A percentile compares a stretch with the other conserved stretches of the same genome.
Conservation (phyloP, 148 eudicot genomes). For the Tetragonia tetragonoides region DNA sequence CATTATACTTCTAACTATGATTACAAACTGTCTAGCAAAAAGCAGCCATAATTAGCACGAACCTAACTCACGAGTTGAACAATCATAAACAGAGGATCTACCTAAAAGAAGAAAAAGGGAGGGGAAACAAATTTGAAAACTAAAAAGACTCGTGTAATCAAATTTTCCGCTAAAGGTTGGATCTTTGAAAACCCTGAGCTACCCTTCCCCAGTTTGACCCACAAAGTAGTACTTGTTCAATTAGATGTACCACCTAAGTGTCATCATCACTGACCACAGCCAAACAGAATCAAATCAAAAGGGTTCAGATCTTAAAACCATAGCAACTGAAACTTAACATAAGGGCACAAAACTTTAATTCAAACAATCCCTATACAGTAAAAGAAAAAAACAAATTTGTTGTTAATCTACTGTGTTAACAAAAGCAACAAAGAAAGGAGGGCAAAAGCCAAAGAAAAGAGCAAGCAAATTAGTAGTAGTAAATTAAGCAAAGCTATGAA, state of each 20-base stretch:
- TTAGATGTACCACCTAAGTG: neutral
- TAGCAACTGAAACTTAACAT: neutral
- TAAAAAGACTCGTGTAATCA: no score
- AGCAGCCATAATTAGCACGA: neutral
- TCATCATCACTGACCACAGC: neutral
- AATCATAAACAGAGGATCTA: no score
- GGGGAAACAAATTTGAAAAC: no score
- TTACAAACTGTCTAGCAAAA: neutral
- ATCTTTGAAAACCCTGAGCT: neutral
- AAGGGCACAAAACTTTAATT: neutral
- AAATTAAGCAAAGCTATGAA: neutral
- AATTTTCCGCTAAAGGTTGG: no score
- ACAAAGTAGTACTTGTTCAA: neutral
- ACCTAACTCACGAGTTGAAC: neutral
- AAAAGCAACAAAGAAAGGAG: no score
- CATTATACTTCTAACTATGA: neutral
- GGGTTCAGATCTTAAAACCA: slow-evolving; percentile 19
- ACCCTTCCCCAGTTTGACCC: neutral
- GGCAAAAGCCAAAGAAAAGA: no score
- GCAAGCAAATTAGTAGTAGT: neutral
- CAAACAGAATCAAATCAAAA: slow-evolving; percentile 1
- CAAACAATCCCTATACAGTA: neutral
- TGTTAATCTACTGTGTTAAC: neutral
- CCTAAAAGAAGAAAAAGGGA: no score
- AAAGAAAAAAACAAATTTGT: neutral